Conservation (phyloP, 2,329 filamentous ascomycete species). For the Diaporthe eres region DNA sequence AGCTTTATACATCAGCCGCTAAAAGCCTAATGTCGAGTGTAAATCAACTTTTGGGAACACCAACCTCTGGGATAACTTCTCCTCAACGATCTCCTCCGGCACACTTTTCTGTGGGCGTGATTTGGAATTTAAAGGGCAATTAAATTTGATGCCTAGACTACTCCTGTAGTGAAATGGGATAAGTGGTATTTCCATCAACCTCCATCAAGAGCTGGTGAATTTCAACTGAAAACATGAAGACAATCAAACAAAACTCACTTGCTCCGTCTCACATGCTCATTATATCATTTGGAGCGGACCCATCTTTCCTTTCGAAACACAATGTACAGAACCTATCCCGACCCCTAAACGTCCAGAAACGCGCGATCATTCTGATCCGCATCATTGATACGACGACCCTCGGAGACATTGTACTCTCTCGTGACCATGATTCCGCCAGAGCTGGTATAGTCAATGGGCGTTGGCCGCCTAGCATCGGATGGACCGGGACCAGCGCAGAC, state of each 20-base stretch:
- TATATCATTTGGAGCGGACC: too few relatives aligned
- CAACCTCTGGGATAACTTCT: not conserved
- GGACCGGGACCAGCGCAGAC: slow-evolving; percentile 11
- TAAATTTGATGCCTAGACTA: too few relatives aligned
- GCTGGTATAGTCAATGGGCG: not conserved
- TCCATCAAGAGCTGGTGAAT: too few relatives aligned
- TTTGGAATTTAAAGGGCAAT: too few relatives aligned
- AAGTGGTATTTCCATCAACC: not conserved
- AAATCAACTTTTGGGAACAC: not conserved
- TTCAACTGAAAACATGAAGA: not conserved
- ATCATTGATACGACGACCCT: not conserved
- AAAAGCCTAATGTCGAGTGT: not conserved
- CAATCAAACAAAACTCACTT: not conserved
- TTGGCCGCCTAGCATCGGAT: not conserved
- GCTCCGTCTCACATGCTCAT: not conserved
- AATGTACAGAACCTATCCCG: not conserved
- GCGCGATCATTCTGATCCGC: not conserved
- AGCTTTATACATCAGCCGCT: slow-evolving; percentile 1
- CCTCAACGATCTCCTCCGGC: too few relatives aligned
- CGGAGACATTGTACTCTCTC: slow-evolving; percentile 16
- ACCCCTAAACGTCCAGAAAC: not conserved
- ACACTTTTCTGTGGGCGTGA: too few relatives aligned
- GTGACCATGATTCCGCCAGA: not conserved
- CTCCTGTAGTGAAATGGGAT: not conserved
- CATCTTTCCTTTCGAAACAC: too few relatives aligned